These are phyloP conservation scores for Ammopiptanthus mongolicus DNA, from an alignment of 306 rosid species.

Conservation along the genomic window DNA sequence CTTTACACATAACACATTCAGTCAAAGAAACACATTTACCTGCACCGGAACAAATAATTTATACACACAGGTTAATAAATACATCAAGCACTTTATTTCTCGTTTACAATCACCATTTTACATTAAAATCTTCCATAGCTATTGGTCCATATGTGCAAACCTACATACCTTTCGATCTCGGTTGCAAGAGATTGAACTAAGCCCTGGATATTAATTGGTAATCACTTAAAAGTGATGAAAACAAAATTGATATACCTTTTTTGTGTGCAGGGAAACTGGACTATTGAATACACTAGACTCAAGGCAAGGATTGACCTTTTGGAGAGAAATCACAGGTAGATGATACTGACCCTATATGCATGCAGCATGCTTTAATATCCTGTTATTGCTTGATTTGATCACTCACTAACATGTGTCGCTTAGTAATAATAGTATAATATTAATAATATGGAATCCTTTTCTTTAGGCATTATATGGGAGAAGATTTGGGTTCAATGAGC, in stretches of 20 bases:
- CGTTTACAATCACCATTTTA: neutral
- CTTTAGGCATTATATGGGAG: conserved; percentile 72
- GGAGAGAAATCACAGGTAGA: conserved; percentile 64
- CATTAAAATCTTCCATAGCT: neutral
- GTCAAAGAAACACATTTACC: too few species aligned
- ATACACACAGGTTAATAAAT: neutral
- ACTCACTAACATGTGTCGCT: neutral
- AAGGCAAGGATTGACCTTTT: conserved; percentile 63
- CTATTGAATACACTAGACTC: conserved; percentile 56
- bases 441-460: neutral
- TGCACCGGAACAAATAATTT: too few species aligned
- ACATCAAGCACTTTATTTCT: neutral
- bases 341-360: too few species aligned
- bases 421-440: too few species aligned
- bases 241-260: neutral
- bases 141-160: neutral
- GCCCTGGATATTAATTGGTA: neutral
- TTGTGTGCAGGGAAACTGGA: conserved; percentile 65
- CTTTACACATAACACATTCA: too few species aligned
- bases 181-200: neutral
- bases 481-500: conserved; percentile 63
- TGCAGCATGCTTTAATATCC: neutral
- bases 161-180: neutral
- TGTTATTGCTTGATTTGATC: neutral
- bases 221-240: neutral